Base-by-base conservation (phyloP, 2,329 filamentous ascomycete species). In the Colletotrichum lupini region DNA sequence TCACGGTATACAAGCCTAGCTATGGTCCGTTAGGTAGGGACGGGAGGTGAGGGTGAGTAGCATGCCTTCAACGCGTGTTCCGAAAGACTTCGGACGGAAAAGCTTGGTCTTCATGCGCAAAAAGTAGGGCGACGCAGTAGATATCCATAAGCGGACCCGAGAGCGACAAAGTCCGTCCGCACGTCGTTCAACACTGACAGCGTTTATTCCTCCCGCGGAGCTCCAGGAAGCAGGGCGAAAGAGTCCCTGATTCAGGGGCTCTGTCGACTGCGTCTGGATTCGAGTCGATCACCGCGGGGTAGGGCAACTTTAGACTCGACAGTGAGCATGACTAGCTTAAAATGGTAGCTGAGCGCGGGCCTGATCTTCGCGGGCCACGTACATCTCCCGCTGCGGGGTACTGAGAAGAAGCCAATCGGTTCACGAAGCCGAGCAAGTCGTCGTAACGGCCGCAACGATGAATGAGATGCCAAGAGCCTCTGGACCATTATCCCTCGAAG, bases 341-440 rank as follows among this genome's bases (percentile, higher is more conserved):
- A 56, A 22, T 9, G 46, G 49, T 14, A 57, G 35, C 3, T n/a
- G 24, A 16, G 12, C 19, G 60, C 55, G 28, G 5, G 49, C 7
- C 28, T 35, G 49, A 66, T 62, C 22, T 30, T 32, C 14, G 56
- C 55, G 67, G 61, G 67, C 55, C 60, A 60, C 71, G 71, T 66
- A 71, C 55, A 66, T 73, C 71, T 73, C 71, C 67, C 60, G 61
- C 35, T 49, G 42, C 35, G 28, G 49, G 24, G 61, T 37, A 49
- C 12, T 32, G 1, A 5, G 12, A 11, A 12, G 42, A 7, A 14
- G 19, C 59, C 70, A 66, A 70, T 66, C 67, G 37, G n/a, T 28
- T 7, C 9, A 19, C 11, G 16, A 7, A 32, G 37, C 32, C 35
- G 32, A 9, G 46, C 35, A 35, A 32, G 32, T 30, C 35, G 22